Base-by-base conservation (phyloP, 2,329 filamentous ascomycete genomes). In the Colletotrichum chrysophilum region DNA sequence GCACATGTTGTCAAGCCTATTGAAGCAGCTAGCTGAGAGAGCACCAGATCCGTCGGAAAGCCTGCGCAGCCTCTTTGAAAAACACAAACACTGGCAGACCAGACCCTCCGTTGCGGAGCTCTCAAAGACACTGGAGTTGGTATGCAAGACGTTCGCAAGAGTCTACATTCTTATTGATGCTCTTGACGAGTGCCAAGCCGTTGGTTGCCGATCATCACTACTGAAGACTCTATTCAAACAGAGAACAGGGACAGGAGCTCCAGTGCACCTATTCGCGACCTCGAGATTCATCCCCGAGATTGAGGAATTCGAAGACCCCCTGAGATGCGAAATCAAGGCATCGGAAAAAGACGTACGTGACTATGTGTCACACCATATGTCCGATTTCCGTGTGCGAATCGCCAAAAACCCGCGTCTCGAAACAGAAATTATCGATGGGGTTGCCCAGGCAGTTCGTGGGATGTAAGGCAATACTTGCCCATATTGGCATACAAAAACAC, bases 111-210 rank as follows among this genome's bases (percentile, higher is more conserved):
- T 34, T 34, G 32, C 1, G 9, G 32, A 34, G 32, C 32, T 34
- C 4, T 34, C 32, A 34, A 2, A 4, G 32, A 34, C 32, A 34
- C 3, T 34, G 10, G 9, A 34, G 32, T 12, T 13, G 1, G 9
- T 34, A 4, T 34, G 32, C 32, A 34, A 34, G 9, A 34, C 4
- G 9, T 1, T 77, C 26, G 64, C 68, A 21, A 71, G 52, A 32
- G 56, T 73, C 13, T 82, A 79, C 65, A 71, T 82, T 32, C 16
- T 82, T 7, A 34, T 82, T 9, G 81, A 82, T 70, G 81, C 81
- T 3, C 78, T 82, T 2, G 81, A 83, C 28, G 81, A 83, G 26
- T 70, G 68, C 13, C 58, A 55, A 18, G 6, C 30, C 14, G 60
- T 56, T 7, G 16, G 26, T 7, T 34, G 21, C 21, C 21, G 32